phyloP scores from a whole-genome alignment of 106 monocot genomes.

The Dactylorhiza incarnata region DNA sequence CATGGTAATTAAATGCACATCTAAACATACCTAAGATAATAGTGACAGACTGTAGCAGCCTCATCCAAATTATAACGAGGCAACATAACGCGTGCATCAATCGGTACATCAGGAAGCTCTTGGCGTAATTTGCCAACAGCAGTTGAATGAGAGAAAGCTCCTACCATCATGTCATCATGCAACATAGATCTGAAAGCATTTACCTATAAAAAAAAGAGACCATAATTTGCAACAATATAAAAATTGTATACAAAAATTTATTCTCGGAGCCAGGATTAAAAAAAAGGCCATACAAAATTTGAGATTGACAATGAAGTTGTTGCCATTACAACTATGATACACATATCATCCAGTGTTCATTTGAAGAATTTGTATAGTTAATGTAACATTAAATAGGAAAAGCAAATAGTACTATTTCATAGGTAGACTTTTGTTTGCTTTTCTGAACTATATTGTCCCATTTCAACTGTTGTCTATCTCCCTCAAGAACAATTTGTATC shows the following conservation, averaged over 20 bases:
- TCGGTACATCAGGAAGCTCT: slow-evolving; percentile 84
- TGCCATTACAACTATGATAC: not conserved
- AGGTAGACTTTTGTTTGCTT: not conserved
- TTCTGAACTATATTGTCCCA: not conserved
- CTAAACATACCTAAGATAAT: slow-evolving; percentile 72
- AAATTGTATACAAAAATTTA: no score
- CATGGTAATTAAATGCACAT: not conserved
- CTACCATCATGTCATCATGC: slow-evolving; percentile 96
- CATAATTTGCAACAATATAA: not conserved
- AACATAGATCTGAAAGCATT: slow-evolving; percentile 88
- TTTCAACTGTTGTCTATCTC: not conserved
- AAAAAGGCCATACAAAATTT: not conserved
- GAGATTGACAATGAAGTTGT: not conserved
- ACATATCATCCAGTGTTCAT: not conserved
- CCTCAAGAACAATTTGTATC: not conserved
- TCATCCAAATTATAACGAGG: slow-evolving; percentile 86
- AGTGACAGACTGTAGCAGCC: slow-evolving; percentile 80
- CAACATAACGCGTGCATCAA: slow-evolving; percentile 64
- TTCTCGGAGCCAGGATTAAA: not conserved
- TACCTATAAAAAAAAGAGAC: slow-evolving; percentile 46
- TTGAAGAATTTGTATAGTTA: not conserved
- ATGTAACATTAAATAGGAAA: no score
- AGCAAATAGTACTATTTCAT: not conserved
- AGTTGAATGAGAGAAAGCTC: slow-evolving; percentile 96
- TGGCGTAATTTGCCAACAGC: slow-evolving; percentile 94